Evolutionary conservation across 2,329 filamentous ascomycete genomes (phyloP), one percentile per base, ranked within the genome.

Genomic region (Penicillium palitans): DNA sequence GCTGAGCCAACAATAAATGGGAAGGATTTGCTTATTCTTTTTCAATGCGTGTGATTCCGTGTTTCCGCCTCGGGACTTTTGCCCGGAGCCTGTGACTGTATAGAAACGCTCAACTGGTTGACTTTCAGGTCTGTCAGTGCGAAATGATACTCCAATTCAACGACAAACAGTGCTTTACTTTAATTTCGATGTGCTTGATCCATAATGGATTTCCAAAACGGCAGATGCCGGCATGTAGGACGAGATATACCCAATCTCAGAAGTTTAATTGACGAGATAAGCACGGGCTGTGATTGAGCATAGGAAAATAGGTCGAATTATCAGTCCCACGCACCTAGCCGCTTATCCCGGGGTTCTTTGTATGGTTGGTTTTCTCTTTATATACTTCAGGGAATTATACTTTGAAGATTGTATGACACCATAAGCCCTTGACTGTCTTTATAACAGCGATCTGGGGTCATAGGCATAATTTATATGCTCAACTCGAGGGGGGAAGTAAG

Each of bases 81-180:
- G 46, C 53, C 62, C 60, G 63, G 61, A 52, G 64, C 62, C 62
- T 68, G 64, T 63, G 64, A 66, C 60, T 73, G 71, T 73, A 74
- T 72, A 73, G 70, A 73, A 73, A 70, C 63, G 63, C 61, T 68
- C 63, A 58, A 56, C 63, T 65, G 59, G 46, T 55, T 59, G 61
- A 48, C 60, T 55, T 52, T 48, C 52, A 37, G 57, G 65, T 52
- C 60, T 60, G 47, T 60, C 54, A 54, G 53, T 62, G 65, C 61
- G 59, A 63, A 68, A 68, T 68, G 66, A 68, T 67, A 68, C 66
- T 68, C 65, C 63, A 52, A 60, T 66, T 67, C 58, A 55, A 63
- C 58, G 55, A 63, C 55, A 55, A 52, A 45, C 25, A 8, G 37
- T 58, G 12, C 27, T 54, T 41, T 33, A 41, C 25, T n/a, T 61